Percentiles rank a stretch among this genome's conserved stretches.
phyloP scores from a whole-genome alignment of 208 protist species.

The Angomonas ambiguus region DNA sequence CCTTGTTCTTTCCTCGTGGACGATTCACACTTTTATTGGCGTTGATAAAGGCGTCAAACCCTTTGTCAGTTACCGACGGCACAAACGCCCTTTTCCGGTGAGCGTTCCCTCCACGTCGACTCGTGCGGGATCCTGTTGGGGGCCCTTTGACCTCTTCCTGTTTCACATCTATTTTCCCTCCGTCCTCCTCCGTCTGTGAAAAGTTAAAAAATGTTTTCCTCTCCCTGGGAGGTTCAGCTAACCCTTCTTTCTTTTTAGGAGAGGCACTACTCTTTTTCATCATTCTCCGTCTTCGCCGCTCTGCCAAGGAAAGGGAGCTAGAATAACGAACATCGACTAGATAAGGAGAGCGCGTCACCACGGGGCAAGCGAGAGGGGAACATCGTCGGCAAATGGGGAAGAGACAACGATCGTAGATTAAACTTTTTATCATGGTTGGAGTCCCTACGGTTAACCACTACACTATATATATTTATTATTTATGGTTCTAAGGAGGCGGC shows the following conservation, averaged over 20 bases:
- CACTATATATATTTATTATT: too few species aligned
- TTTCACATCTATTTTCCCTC: not conserved
- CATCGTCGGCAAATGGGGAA: too few species aligned
- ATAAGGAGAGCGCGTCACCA: not conserved
- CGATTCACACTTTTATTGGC: not conserved
- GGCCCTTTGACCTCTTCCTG: not conserved
- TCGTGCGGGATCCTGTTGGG: not conserved
- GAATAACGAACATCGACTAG: too few species aligned
- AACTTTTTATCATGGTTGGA: too few species aligned
- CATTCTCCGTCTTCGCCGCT: not conserved
- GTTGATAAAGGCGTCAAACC: not conserved
- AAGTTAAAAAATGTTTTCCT: constrained; percentile 8
- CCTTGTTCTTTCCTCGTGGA: not conserved
- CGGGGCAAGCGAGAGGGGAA: too few species aligned
- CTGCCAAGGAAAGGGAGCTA: not conserved
- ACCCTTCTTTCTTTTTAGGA: not conserved
- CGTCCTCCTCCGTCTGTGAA: not conserved
- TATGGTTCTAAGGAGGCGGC: too few species aligned
- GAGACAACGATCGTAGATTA: too few species aligned
- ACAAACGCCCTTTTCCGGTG: constrained; percentile 7
- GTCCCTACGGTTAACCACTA: too few species aligned
- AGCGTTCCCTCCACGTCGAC: constrained; percentile 3
- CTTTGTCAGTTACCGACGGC: not conserved
- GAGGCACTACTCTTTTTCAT: not conserved
- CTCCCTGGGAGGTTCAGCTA: not conserved